Percentiles rank a stretch among this genome's conserved stretches.
Conservation (phyloP, 495 filamentous ascomycete species). For the Podospora australis region DNA sequence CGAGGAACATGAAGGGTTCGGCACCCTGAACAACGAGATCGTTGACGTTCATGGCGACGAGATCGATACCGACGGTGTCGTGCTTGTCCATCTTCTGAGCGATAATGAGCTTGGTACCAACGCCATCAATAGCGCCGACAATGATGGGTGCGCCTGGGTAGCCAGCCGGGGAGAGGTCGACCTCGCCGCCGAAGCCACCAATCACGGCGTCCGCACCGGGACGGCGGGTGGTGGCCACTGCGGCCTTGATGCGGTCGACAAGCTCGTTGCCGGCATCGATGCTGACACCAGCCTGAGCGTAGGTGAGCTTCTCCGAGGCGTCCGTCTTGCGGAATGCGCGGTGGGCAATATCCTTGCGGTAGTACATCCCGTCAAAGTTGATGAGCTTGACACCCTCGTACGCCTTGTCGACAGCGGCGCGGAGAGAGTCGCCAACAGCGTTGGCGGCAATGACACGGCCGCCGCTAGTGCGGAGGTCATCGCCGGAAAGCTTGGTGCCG, state of each 20-base stretch:
- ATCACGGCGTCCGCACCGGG: slow-evolving; percentile 86
- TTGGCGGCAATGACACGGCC: slow-evolving; percentile 89
- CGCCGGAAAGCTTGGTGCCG: slow-evolving; percentile 62
- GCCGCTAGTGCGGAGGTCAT: slow-evolving; percentile 65
- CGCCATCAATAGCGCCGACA: slow-evolving; percentile 88
- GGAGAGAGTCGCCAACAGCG: slow-evolving; percentile 65
- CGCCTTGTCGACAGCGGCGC: slow-evolving; percentile 75
- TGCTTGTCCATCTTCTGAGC: slow-evolving; percentile 83
- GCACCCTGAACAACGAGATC: slow-evolving; percentile 94
- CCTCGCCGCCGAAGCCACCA: slow-evolving; percentile 88
- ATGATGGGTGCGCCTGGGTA: slow-evolving; percentile 69
- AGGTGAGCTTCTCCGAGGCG: slow-evolving; percentile 61
- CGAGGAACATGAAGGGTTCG: slow-evolving; percentile 87
- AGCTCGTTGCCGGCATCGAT: slow-evolving; percentile 89
- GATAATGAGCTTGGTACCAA: slow-evolving; percentile 94
- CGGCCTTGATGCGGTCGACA: slow-evolving; percentile 79
- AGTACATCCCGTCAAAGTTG: slow-evolving; percentile 86
- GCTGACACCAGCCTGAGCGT: slow-evolving; percentile 87
- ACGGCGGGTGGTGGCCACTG: slow-evolving; percentile 69
- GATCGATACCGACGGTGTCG: slow-evolving; percentile 87
- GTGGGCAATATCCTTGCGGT: slow-evolving; percentile 86
- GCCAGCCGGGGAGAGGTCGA: slow-evolving; percentile 72
- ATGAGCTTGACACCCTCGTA: slow-evolving; percentile 75
- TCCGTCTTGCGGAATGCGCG: slow-evolving; percentile 47
- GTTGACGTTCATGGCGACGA: slow-evolving; percentile 99